Conservation (phyloP, 305 asterid species). For the Salvia sclarea region DNA sequence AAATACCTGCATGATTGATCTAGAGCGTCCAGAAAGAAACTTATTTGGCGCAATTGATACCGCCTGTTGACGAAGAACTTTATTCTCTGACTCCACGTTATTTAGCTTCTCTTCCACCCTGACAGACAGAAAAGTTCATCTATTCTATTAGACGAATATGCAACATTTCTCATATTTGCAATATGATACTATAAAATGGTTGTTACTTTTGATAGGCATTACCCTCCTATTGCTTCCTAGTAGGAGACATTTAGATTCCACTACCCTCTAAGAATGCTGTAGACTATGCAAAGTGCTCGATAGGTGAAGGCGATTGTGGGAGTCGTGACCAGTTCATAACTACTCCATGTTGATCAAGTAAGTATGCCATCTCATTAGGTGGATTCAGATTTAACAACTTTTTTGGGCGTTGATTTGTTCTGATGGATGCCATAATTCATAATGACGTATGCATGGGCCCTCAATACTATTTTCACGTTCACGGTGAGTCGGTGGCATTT, state of each 20-base stretch:
- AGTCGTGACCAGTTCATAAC: conserved; percentile 11
- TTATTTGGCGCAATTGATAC: conserved; percentile 93
- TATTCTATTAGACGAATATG: conserved; percentile 20
- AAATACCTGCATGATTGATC: conserved; percentile 89
- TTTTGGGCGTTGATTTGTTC: background rate
- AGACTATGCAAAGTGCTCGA: background rate
- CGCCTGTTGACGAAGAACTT: conserved; percentile 98
- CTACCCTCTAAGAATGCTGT: conserved; percentile 9
- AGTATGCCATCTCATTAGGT: conserved; percentile 10
- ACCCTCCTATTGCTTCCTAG: conserved; percentile 18
- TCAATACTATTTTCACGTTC: too few species aligned
- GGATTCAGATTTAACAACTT: background rate
- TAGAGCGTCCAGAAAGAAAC: conserved; percentile 93
- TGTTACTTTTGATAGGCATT: conserved; percentile 6
- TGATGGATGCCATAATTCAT: conserved; percentile 4
- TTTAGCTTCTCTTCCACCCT: conserved; percentile 92
- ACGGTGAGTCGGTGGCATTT: too few species aligned
- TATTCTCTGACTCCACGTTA: conserved; percentile 90
- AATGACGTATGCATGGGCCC: background rate
- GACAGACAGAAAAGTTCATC: conserved; percentile 25
- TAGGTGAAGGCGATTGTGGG: conserved; percentile 5
- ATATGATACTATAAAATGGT: conserved; percentile 13
- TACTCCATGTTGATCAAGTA: conserved; percentile 16
- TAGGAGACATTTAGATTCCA: conserved; percentile 15
- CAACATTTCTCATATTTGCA: conserved; percentile 14